Evolutionary conservation across 169 alveolate species (phyloP), one percentile per base, ranked within the genome.

Genomic region (Eimeria praecox): DNA sequence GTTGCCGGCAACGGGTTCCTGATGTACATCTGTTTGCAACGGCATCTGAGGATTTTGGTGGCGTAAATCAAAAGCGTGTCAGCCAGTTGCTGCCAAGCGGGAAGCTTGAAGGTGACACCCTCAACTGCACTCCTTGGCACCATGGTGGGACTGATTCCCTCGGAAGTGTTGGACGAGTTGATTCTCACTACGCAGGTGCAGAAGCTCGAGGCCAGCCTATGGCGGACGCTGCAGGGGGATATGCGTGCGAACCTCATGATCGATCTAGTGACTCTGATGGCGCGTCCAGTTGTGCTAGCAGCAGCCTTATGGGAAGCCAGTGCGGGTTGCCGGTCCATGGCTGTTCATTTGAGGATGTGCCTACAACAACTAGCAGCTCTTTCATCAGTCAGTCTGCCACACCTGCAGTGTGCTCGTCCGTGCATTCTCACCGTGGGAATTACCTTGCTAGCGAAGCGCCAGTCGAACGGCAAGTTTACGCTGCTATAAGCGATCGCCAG

Each of bases 221-320:
- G 52, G 30, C 66, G 24, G 73, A 20, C 52, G 77, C 91, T 83
- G 22, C 77, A 52, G 73, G 90, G 33, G 62, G 91, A 33, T 35
- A 59, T 27, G 20, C 35, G 4, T n/a, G 71, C 56, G 91, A 16
- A 22, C 33, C n/a, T 2, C 38, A 33, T 16, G 91, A 83, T 35
- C 77, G 56, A 40, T 33, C 38, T 46, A 46, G 71, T 52, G 91
- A 52, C 54, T 83, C 91, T 54, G 91, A 83, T n/a, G 90, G 20
- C 49, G 66, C 91, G 52, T 83, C 91, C 33, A 83, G 91, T 54
- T 83, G 91, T 83, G 91, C 91, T 16, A 83, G 91, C 91, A 83
- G 91, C 75, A 54, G 91, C 20, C 71, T 83, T 44, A 49, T 83
- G 91, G 91, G 91, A 16, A 83, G 75, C 91, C 91, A 49, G 75